phyloP scores from a whole-genome alignment of 306 rosid species.

The Cucurbita maxima region DNA sequence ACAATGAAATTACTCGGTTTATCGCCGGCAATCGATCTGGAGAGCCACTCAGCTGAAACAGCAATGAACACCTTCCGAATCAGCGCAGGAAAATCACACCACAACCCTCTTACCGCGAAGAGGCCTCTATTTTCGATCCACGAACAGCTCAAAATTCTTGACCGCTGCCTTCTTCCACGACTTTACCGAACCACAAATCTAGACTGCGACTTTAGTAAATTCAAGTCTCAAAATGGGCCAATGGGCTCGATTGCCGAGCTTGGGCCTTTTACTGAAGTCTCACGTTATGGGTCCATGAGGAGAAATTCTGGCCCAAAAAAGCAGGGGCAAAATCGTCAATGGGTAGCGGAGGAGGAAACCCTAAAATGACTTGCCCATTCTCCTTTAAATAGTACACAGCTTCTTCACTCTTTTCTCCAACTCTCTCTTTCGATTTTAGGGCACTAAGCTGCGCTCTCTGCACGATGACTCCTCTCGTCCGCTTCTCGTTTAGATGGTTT shows the following conservation, averaged over 20 bases:
- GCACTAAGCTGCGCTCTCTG: no score
- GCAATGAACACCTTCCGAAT: not conserved
- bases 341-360: not conserved
- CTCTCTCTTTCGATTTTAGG: no score
- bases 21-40: conserved; percentile 2
- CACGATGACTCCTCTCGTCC: no score
- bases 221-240: not conserved
- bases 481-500: no score
- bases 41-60: not conserved
- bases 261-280: not conserved
- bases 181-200: not conserved
- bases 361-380: conserved; percentile 3
- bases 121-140: not conserved
- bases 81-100: not conserved
- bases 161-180: not conserved
- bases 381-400: not conserved
- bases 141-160: not conserved
- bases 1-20: not conserved
- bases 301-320: not conserved
- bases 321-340: not conserved
- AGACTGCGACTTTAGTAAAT: not conserved
- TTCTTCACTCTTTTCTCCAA: not conserved
- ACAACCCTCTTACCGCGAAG: not conserved
- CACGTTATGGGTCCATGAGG: not conserved
- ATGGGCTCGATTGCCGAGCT: not conserved